phyloP scores from a whole-genome alignment of 208 protist genomes.

The Leptomonas pyrrhocoris region DNA sequence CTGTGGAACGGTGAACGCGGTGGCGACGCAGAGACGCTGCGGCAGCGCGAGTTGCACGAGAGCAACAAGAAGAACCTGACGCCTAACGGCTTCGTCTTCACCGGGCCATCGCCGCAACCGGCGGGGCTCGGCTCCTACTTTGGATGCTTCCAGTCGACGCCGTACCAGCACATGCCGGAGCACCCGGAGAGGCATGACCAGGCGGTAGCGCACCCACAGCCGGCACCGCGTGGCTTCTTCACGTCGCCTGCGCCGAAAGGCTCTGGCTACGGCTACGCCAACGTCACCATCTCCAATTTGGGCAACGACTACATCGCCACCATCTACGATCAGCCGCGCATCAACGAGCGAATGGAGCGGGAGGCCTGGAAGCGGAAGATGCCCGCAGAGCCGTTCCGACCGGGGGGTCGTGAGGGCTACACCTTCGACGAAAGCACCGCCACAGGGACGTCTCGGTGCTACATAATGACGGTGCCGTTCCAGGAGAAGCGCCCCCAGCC shows the following conservation, averaged over 20 bases:
- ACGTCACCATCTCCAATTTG: conserved; percentile 53
- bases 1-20: conserved; percentile 88
- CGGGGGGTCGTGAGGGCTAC: conserved; percentile 66
- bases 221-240: conserved; percentile 70
- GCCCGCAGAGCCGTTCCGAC: conserved; percentile 72
- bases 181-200: conserved; percentile 46
- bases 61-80: conserved; percentile 77
- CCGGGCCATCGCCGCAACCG: conserved; percentile 44
- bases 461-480: conserved; percentile 85
- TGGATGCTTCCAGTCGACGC: conserved; percentile 68
- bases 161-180: conserved; percentile 64
- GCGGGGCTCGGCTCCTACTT: conserved; percentile 87
- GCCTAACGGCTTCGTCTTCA: conserved; percentile 76
- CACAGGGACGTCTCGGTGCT: conserved; percentile 75
- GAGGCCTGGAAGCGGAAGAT: conserved; percentile 62
- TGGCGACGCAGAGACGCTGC: conserved; percentile 60
- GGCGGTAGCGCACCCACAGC: conserved; percentile 35
- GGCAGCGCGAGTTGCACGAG: conserved; percentile 52
- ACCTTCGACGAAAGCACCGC: conserved; percentile 84
- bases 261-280: conserved; percentile 66
- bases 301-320: conserved; percentile 85
- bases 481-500: conserved; percentile 46
- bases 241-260: conserved; percentile 77
- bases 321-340: conserved; percentile 78
- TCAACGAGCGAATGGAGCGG: conserved; percentile 59